Base-by-base conservation (phyloP, 768 basidiomycete species). In the Tylopilus sp. region DNA sequence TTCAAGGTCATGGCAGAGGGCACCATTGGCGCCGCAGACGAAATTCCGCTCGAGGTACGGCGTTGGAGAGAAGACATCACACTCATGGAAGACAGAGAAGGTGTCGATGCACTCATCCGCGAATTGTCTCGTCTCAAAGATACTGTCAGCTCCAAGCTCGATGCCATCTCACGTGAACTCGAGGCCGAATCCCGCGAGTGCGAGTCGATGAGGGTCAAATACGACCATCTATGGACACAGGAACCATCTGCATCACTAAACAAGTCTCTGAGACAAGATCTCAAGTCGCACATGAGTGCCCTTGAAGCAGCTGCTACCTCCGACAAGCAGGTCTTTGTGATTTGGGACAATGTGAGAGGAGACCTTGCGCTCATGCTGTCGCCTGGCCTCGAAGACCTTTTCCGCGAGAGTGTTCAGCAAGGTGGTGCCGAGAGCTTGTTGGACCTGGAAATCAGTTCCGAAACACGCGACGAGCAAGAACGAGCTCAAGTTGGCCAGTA, bases 121-220 rank as follows among this genome's bases (percentile, higher is more conserved):
- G 78, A 84, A 55, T 72, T 95, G 38, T 73, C 73, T 38, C 71
- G 71, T 33, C 75, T 86, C 52, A 88, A 86, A 62, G 75, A 72
- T 15, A 68, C 64, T 13, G 86, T 87, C 13, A 73, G 72, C 50
- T 61, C 69, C 10, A 85, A 86, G 38, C 74, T 99, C 39, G 82
- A 90, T 9, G 65, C 70, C 20, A 68, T 86, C 36, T 75, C 78
- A 3, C 71, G 76, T 4, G 83, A 92, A 43, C 71, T 99, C 36
- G 95, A 97, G 15, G 71, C 72, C 35, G 97, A 98, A 69, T 84
- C 82, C 30, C 74, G 83, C 57, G 92, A 94, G 42, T 98, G 94
- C 69, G 95, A 99, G 70, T 75, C 79, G 44, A 82, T 86, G 83
- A 75, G 94, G 49, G 86, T 93, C 61, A 88, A 88, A 68, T 95